phyloP scores from a whole-genome alignment of 495 filamentous ascomycete genomes.

The Astrocystis sublimbata region DNA sequence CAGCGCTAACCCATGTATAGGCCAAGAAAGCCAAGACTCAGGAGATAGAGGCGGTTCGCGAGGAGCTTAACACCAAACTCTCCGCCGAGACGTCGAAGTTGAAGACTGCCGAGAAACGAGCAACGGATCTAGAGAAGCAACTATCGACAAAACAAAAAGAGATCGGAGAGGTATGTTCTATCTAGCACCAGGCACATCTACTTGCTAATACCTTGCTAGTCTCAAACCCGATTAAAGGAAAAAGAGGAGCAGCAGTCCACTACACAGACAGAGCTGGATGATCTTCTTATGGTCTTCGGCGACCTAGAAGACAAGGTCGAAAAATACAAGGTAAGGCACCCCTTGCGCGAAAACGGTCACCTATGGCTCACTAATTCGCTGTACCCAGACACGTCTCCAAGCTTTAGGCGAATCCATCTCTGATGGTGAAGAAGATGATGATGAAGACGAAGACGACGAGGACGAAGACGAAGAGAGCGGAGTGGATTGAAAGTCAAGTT shows the following conservation, averaged over 20 bases:
- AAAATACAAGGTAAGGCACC: slow-evolving; percentile 69
- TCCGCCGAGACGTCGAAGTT: slow-evolving; percentile 43
- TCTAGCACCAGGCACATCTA: slow-evolving; percentile 8
- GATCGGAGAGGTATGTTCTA: slow-evolving; percentile 29
- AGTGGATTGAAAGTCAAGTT: background rate
- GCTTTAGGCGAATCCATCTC: slow-evolving; percentile 72
- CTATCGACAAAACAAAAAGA: slow-evolving; percentile 29
- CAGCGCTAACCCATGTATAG: slow-evolving; percentile 26
- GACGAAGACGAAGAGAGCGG: slow-evolving; percentile 25
- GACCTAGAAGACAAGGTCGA: slow-evolving; percentile 83
- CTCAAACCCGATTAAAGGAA: slow-evolving; percentile 41
- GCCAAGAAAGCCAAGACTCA: slow-evolving; percentile 56
- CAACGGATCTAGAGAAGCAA: slow-evolving; percentile 28
- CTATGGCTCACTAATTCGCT: slow-evolving; percentile 20
- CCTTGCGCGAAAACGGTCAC: background rate
- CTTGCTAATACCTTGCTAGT: slow-evolving; percentile 23
- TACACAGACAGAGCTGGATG: slow-evolving; percentile 73
- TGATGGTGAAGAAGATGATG: slow-evolving; percentile 75
- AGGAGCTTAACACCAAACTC: slow-evolving; percentile 53
- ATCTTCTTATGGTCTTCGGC: slow-evolving; percentile 83
- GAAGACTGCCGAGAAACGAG: slow-evolving; percentile 23
- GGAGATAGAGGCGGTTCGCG: slow-evolving; percentile 59
- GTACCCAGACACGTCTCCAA: slow-evolving; percentile 66
- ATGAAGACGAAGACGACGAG: slow-evolving; percentile 62
- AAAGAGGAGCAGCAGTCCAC: slow-evolving; percentile 67